Evolutionary conservation across 2,329 filamentous ascomycete genomes (phyloP).

Genomic region (Diaporthe vaccinii): DNA sequence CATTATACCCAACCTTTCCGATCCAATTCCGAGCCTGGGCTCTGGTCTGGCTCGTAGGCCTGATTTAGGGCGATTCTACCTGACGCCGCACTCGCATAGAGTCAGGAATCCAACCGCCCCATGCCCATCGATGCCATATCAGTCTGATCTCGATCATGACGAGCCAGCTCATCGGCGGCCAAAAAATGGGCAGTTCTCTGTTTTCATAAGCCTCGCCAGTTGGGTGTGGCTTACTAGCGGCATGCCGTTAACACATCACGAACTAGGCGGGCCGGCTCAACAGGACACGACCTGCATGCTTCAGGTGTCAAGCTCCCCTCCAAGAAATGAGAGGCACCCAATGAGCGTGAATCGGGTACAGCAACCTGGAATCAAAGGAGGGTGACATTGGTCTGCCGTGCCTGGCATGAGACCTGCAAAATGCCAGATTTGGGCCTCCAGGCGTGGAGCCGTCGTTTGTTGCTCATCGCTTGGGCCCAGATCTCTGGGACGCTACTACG

Average conservation of each 20-base stretch:
- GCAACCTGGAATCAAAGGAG: conserved; percentile 14
- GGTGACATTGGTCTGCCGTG: conserved; percentile 31
- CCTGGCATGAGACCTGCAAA: conserved; percentile 30
- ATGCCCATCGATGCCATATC: background rate
- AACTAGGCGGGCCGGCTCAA: conserved; percentile 2
- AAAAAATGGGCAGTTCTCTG: conserved; percentile 8
- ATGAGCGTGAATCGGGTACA: conserved; percentile 31
- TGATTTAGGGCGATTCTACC: background rate
- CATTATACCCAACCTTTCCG: background rate
- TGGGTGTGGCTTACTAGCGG: conserved; percentile 16
- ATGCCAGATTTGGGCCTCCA: conserved; percentile 14
- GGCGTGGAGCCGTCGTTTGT: conserved; percentile 7
- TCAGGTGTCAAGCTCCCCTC: conserved; percentile 17
- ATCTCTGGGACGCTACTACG: conserved; percentile 16
- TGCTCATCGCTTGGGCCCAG: conserved; percentile 19
- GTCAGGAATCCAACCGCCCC: background rate
- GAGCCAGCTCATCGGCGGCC: conserved; percentile 21
- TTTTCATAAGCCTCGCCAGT: background rate
- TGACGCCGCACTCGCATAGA: conserved; percentile 3
- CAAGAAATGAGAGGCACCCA: background rate
- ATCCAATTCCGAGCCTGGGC: background rate
- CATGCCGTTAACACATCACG: conserved; percentile 2
- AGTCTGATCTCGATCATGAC: conserved; percentile 19
- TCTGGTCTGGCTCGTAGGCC: background rate
- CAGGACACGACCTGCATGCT: conserved; percentile 19